Conservation (phyloP, 495 filamentous ascomycete species). For the Penicillium flavigenum region DNA sequence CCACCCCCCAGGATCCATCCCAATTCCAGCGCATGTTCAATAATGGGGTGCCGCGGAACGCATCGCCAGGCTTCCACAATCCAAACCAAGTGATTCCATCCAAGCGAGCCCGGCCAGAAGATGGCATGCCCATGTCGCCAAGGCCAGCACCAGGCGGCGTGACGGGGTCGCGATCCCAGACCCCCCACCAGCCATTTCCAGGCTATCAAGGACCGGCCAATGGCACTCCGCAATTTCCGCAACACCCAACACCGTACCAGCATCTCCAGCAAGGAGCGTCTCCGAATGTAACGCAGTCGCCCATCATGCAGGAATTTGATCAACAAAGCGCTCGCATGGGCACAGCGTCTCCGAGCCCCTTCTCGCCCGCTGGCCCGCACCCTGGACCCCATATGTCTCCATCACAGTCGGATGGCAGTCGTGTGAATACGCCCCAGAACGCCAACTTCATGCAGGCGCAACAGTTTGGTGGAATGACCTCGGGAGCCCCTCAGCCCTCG, state of each 20-base stretch:
- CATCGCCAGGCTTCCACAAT: constrained; percentile 71
- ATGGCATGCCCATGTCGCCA: constrained; percentile 80
- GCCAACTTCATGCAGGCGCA: constrained; percentile 53
- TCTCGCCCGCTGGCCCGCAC: constrained; percentile 75
- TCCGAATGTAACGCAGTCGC: constrained; percentile 81
- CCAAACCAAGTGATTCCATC: constrained; percentile 82
- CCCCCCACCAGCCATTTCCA: constrained; percentile 73
- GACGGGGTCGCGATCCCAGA: constrained; percentile 85
- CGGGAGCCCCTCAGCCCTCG: constrained; percentile 40
- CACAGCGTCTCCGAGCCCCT: constrained; percentile 88
- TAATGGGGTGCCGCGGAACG: constrained; percentile 80
- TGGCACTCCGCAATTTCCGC: constrained; percentile 50
- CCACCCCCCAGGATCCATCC: constrained; percentile 58
- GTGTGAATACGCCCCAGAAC: constrained; percentile 74
- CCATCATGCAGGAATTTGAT: constrained; percentile 76
- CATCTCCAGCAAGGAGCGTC: constrained; percentile 82
- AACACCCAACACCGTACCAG: constrained; percentile 67
- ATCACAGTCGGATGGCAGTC: constrained; percentile 68
- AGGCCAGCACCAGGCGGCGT: constrained; percentile 71
- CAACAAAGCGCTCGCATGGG: constrained; percentile 72
- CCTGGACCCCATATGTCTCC: constrained; percentile 78
- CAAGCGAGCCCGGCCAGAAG: constrained; percentile 82
- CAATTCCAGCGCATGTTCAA: constrained; percentile 75
- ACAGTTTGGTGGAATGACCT: constrained; percentile 41
- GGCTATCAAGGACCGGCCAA: constrained; percentile 62